These are phyloP conservation scores for Colletotrichum plurivorum DNA, from an alignment of 2,329 filamentous ascomycete genomes.

Conservation along the genomic window DNA sequence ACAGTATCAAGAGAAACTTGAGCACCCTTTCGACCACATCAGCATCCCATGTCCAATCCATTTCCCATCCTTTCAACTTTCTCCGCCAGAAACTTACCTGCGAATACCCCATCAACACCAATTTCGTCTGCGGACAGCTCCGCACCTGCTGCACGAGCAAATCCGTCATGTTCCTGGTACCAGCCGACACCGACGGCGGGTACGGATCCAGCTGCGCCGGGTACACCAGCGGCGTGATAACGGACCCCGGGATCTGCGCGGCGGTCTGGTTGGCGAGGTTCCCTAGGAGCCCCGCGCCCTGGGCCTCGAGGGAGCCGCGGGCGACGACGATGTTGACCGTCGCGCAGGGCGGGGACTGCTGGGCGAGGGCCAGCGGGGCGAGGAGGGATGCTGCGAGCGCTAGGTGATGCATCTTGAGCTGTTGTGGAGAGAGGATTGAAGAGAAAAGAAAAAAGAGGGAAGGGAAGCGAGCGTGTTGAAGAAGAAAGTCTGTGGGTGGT, in stretches of 20 bases:
- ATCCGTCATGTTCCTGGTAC: constrained; percentile 49
- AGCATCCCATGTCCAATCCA: too few relatives aligned
- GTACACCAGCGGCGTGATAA: constrained; percentile 54
- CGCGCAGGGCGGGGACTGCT: constrained; percentile 21
- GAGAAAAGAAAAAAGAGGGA: background rate
- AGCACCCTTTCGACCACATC: constrained; percentile 49
- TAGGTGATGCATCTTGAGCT: constrained; percentile 21
- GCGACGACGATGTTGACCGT: constrained; percentile 56
- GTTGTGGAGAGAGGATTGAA: background rate
- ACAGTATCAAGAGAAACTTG: constrained; percentile 55
- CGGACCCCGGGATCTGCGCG: constrained; percentile 50
- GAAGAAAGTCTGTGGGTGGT: too few relatives aligned
- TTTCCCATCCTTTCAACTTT: too few relatives aligned
- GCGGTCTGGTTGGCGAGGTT: constrained; percentile 50
- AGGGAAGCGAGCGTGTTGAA: too few relatives aligned
- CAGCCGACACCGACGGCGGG: constrained; percentile 51
- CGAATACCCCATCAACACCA: constrained; percentile 59
- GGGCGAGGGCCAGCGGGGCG: constrained; percentile 18
- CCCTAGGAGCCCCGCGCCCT: constrained; percentile 53
- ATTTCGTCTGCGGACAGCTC: constrained; percentile 54
- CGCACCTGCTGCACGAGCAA: constrained; percentile 50
- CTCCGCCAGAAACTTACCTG: constrained; percentile 48
- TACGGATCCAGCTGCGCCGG: constrained; percentile 55
- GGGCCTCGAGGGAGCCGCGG: constrained; percentile 53
- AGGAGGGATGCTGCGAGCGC: constrained; percentile 21